Evolutionary conservation across 208 protist genomes (phyloP).

Genomic region (Porcisia hertigi): DNA sequence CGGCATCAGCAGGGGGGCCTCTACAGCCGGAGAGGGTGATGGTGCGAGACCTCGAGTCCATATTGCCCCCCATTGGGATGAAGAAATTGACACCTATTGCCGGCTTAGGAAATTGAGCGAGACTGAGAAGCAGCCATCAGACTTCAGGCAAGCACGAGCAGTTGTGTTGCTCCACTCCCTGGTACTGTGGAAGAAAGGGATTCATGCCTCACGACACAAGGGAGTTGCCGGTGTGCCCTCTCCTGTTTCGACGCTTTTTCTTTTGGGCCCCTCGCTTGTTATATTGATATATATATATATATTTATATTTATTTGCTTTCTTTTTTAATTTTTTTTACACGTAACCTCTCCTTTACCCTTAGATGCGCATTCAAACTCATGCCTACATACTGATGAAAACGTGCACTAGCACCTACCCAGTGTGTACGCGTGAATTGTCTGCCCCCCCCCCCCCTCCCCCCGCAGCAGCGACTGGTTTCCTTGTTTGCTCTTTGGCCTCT

Average conservation of each 20-base stretch:
- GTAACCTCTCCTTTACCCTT: neutral
- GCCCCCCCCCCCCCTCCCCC: no score
- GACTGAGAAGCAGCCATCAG: neutral
- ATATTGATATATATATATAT: neutral
- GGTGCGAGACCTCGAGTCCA: conserved; percentile 11
- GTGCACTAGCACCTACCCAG: neutral
- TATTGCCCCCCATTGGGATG: conserved; percentile 28
- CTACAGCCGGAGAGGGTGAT: conserved; percentile 17
- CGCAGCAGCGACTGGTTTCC: no score
- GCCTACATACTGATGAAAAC: neutral
- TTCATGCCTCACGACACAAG: no score
- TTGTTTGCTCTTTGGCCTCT: no score
- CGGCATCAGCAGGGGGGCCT: conserved; percentile 8
- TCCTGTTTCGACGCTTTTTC: neutral
- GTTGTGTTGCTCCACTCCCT: neutral
- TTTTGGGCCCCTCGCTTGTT: no score
- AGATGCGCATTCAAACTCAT: conserved; percentile 3
- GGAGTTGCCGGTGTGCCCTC: neutral
- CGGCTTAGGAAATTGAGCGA: neutral
- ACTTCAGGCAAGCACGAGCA: neutral
- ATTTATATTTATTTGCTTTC: neutral
- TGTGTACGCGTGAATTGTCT: no score
- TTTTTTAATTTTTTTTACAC: neutral
- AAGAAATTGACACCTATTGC: neutral
- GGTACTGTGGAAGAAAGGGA: neutral